Percentiles rank a stretch among this genome's conserved stretches.
These are phyloP conservation scores for Umbelopsis sp. DNA, from an alignment of 371 early-diverging fungal species.

Conservation along the genomic window DNA sequence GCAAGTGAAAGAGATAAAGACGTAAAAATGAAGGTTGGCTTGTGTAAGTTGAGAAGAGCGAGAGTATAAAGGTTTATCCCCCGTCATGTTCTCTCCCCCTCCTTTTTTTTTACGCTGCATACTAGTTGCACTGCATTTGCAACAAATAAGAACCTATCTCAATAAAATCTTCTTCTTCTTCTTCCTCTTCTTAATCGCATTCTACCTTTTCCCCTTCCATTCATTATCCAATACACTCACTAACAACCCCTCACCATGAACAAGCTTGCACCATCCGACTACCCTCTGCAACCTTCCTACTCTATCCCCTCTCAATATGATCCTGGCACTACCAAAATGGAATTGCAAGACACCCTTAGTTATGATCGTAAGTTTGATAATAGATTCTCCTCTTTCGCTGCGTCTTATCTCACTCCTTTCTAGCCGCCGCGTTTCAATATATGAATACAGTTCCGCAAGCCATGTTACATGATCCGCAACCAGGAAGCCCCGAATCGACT, in stretches of 20 bases:
- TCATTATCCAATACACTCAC: not conserved
- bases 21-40: not conserved
- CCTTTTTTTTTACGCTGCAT: constrained; percentile 1
- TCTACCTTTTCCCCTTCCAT: constrained; percentile 13
- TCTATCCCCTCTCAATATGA: constrained; percentile 14
- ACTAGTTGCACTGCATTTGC: constrained; percentile 13
- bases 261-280: constrained; percentile 12
- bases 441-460: constrained; percentile 15
- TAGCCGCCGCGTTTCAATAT: constrained; percentile 16
- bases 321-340: constrained; percentile 14
- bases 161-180: not conserved
- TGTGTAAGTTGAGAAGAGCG: not conserved
- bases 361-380: constrained; percentile 13
- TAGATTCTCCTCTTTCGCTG: not conserved
- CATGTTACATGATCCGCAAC: constrained; percentile 18
- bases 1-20: not conserved
- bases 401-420: not conserved
- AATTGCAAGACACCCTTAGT: constrained; percentile 10
- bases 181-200: not conserved
- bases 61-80: constrained; percentile 15
- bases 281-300: constrained; percentile 8
- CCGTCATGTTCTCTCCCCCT: not conserved
- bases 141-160: not conserved
- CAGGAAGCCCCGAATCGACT: constrained; percentile 42
- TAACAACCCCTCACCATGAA: not conserved